Evolutionary conservation across 2,329 filamentous ascomycete genomes (phyloP).

Genomic region (Neonectria punicea): DNA sequence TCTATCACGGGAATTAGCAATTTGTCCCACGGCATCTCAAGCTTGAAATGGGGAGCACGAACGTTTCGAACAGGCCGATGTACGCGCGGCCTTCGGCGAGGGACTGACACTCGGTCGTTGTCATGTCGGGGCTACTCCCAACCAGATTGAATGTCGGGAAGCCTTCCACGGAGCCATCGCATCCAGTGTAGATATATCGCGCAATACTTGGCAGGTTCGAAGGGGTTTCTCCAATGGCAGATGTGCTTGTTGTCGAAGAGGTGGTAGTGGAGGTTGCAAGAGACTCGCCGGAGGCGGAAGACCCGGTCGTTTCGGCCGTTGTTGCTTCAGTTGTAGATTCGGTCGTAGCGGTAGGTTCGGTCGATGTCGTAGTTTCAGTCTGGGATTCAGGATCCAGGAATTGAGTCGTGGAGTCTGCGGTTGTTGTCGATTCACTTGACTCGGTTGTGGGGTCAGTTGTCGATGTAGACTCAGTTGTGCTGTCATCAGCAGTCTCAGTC

Average conservation of each 20-base stretch:
- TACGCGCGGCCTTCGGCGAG: conserved; percentile 4
- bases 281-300: neutral
- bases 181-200: conserved; percentile 23
- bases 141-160: conserved; percentile 30
- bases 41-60: neutral
- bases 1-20: conserved; percentile 9
- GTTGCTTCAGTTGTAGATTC: neutral
- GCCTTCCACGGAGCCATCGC: conserved; percentile 22
- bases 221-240: neutral
- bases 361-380: no score
- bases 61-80: conserved; percentile 25
- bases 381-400: no score
- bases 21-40: neutral
- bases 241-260: neutral
- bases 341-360: neutral
- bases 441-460: no score
- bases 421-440: neutral
- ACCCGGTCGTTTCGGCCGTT: neutral
- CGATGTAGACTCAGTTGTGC: no score
- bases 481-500: no score
- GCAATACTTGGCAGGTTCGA: conserved; percentile 22
- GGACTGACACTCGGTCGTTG: conserved; percentile 18
- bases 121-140: conserved; percentile 16
- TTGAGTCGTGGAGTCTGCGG: neutral
- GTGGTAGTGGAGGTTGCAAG: neutral